phyloP scores from a whole-genome alignment of 148 eudicot genomes.

The Rhododendron griersonianum region DNA sequence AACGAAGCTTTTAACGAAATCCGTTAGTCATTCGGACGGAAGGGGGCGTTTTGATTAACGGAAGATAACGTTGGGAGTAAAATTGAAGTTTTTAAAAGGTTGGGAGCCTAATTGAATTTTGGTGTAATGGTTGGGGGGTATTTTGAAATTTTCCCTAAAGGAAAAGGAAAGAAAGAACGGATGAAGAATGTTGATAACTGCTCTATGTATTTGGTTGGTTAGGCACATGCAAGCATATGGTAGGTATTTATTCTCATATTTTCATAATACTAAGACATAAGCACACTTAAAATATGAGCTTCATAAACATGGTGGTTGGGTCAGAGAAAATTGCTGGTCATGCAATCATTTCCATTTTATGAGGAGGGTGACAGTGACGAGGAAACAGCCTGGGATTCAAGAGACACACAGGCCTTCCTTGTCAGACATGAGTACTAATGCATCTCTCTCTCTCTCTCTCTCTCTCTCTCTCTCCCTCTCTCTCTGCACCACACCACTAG shows the following conservation, averaged over 20 bases:
- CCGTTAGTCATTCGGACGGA: too few species aligned
- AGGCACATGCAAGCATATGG: slow-evolving; percentile 5
- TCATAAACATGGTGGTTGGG: neutral
- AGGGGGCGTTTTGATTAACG: too few species aligned
- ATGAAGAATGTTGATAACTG: neutral
- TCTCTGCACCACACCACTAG: neutral
- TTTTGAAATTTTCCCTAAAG: too few species aligned
- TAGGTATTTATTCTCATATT: neutral
- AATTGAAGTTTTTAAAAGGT: too few species aligned
- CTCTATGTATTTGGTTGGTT: neutral
- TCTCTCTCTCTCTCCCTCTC: too few species aligned
- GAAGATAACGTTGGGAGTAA: too few species aligned
- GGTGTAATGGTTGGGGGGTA: too few species aligned
- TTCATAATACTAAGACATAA: neutral
- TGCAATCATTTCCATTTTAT: neutral
- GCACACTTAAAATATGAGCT: neutral
- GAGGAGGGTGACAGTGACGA: neutral
- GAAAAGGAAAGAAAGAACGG: neutral
- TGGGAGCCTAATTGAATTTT: too few species aligned
- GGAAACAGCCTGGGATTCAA: neutral
- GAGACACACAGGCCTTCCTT: neutral
- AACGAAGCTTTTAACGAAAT: too few species aligned
- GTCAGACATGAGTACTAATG: neutral
- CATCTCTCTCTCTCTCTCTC: too few species aligned
- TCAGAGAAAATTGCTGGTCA: neutral